Base-by-base conservation (phyloP, 73 alveolate genomes). In the Paramecium caudatum region DNA sequence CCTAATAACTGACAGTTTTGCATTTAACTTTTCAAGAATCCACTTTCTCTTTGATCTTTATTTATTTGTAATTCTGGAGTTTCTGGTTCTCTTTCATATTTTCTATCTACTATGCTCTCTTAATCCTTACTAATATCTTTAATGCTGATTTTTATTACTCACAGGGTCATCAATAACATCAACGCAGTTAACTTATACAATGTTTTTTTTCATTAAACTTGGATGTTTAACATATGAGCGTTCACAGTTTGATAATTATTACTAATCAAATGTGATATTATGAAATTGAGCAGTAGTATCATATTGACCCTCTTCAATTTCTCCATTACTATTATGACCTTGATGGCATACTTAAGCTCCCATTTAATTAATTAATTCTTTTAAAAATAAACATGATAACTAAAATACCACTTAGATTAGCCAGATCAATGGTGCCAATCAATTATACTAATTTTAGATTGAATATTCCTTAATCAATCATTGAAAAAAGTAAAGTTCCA, bases 141-240 rank as follows among this genome's bases (percentile, higher is more conserved):
- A n/a, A n/a, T n/a, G n/a, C n/a, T n/a, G n/a, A n/a, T n/a, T n/a
- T n/a, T n/a, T n/a, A n/a, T n/a, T 55, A 55, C 80, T 55, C 2
- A 55, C 30, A 6, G 80, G 80, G 17, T 55, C 80, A 21, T 55
- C 80, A 10, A 43, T 37, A 1, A 55, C 0, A 17, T 16, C 30
- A 1, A 1, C 80, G n/a, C n/a, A n/a, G 23, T 6, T 23, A 0
- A 55, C 17, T 27, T 17, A 15, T 10, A 43, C 3, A 25, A 23
- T 55, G 30, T 3, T 16, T 23, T 55, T 23, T 21, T 55, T 55
- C 16, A 27, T 23, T 15, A 55, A 23, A 55, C 80, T 55, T 9
- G 80, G 80, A 55, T 55, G 80, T 55, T 23, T 55, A 23, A 55
- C 46, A 55, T 55, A 27, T 16, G 80, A 55, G 16, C 80, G 45